These are phyloP conservation scores for Paratinospora sagittata DNA, from an alignment of 164 flowering plant species.

Conservation along the genomic window DNA sequence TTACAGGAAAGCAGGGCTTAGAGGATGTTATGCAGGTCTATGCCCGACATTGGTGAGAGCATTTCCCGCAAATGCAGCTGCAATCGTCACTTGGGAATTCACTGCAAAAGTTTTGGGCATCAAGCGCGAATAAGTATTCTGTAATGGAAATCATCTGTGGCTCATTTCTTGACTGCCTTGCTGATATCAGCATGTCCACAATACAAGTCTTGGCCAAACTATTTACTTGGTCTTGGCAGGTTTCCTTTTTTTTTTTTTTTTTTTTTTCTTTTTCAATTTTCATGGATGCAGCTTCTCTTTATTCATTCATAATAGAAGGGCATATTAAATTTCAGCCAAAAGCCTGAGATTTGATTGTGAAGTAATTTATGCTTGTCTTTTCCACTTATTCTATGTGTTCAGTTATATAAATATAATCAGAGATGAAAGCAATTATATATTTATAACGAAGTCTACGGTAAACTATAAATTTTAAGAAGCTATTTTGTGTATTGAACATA, in stretches of 20 bases:
- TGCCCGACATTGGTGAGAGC: conserved; percentile 80
- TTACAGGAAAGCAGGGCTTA: conserved; percentile 55
- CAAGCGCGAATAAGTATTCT: conserved; percentile 26
- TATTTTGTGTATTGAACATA: too few species aligned
- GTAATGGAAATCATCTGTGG: neutral
- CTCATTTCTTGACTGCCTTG: neutral
- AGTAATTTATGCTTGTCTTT: neutral
- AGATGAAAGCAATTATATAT: too few species aligned
- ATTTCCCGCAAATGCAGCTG: conserved; percentile 97
- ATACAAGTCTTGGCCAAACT: neutral
- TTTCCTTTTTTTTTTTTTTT: neutral
- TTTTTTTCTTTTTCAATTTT: neutral
- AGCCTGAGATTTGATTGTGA: neutral
- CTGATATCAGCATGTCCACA: neutral
- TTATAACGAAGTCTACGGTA: too few species aligned
- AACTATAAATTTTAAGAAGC: too few species aligned
- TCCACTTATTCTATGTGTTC: too few species aligned
- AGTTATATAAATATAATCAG: too few species aligned
- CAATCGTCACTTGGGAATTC: conserved; percentile 90
- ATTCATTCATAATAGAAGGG: neutral
- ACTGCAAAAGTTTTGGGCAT: conserved; percentile 65
- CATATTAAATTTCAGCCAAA: neutral
- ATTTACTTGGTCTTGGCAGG: neutral
- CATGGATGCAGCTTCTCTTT: neutral
- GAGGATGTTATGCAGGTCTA: conserved; percentile 79